Conservation (phyloP, 805 yeast genomes). For the Yamadazyma philogaea region DNA sequence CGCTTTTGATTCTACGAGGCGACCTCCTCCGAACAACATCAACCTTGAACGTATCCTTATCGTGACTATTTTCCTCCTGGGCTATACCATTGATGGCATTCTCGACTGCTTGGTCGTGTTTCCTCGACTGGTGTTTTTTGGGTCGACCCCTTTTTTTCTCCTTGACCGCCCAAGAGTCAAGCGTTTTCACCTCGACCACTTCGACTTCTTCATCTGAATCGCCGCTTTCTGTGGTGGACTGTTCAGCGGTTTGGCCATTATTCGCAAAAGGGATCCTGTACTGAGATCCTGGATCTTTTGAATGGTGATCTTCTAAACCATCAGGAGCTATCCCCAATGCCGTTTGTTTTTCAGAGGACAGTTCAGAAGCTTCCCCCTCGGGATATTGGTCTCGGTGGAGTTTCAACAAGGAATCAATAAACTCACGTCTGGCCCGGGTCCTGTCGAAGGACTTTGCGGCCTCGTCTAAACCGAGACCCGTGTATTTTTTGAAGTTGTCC, state of each 20-base stretch:
- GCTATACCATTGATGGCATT: too few species aligned
- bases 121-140: too few species aligned
- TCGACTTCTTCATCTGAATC: not conserved
- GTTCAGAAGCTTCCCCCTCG: not conserved
- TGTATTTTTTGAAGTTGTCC: constrained; percentile 26
- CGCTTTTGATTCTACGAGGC: not conserved
- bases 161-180: not conserved
- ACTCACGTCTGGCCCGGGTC: constrained; percentile 24
- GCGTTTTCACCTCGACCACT: not conserved
- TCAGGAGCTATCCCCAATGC: not conserved
- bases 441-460: constrained; percentile 30
- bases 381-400: constrained; percentile 18
- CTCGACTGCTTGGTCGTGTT: too few species aligned
- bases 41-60: not conserved
- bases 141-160: not conserved
- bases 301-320: too few species aligned
- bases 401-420: constrained; percentile 22
- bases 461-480: constrained; percentile 8
- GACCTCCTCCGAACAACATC: not conserved
- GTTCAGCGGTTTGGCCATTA: not conserved
- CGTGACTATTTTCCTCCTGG: not conserved
- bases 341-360: not conserved
- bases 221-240: not conserved
- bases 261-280: not conserved
- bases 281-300: not conserved